phyloP scores from a whole-genome alignment of 169 alveolate species.

The Cryptosporidium xiaoi region DNA sequence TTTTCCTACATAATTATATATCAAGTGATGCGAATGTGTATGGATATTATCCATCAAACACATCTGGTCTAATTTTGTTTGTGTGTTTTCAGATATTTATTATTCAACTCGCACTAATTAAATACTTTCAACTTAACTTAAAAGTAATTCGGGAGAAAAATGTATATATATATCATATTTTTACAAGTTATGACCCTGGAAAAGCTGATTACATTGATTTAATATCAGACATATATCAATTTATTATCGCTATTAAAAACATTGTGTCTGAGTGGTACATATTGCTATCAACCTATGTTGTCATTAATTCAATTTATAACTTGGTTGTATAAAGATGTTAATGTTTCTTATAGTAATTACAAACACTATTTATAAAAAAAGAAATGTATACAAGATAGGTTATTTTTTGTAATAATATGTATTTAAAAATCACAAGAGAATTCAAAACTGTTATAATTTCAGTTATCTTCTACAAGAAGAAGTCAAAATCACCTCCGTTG shows the following conservation, averaged over 20 bases:
- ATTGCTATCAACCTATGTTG: conserved; percentile 14
- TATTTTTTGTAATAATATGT: no score
- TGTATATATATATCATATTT: background rate
- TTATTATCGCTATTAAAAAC: background rate
- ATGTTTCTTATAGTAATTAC: background rate
- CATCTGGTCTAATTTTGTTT: conserved; percentile 13
- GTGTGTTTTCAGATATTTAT: background rate
- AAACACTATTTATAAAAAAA: no score
- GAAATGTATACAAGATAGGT: no score
- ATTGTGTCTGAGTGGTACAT: conserved; percentile 57
- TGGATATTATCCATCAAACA: background rate
- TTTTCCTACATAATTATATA: conserved; percentile 11
- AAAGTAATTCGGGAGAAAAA: background rate
- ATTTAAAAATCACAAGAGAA: no score
- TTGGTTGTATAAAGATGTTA: background rate
- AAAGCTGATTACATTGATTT: background rate
- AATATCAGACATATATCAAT: background rate
- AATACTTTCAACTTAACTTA: background rate
- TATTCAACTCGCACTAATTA: background rate
- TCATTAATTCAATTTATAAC: background rate
- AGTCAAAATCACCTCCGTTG: no score
- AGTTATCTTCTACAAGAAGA: no score
- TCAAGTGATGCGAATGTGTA: background rate
- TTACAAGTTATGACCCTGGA: background rate
- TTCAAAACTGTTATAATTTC: no score